Conservation (phyloP, 768 basidiomycete species). For the Macrolepiota albuminosa region DNA sequence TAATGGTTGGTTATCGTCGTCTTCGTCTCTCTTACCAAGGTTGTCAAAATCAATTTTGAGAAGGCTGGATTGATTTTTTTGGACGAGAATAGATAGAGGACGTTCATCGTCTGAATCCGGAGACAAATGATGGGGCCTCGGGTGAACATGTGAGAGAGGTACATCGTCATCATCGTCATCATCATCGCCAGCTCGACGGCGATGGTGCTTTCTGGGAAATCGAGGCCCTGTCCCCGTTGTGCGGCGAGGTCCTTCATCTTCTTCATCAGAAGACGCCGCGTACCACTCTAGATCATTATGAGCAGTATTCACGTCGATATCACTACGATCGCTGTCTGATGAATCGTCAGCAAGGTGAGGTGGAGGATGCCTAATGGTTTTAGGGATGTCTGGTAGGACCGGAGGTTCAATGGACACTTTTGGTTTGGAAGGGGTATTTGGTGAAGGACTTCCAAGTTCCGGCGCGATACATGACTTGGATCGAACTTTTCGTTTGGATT, state of each 20-base stretch:
- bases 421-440: conserved; percentile 16
- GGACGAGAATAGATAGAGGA: conserved; percentile 61
- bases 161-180: conserved; percentile 76
- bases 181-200: conserved; percentile 30
- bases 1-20: conserved; percentile 70
- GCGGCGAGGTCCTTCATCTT: conserved; percentile 52
- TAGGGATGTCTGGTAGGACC: conserved; percentile 39
- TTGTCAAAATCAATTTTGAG: conserved; percentile 39
- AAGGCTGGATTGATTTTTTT: conserved; percentile 38
- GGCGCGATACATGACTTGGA: conserved; percentile 11
- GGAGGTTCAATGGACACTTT: conserved; percentile 36
- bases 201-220: conserved; percentile 30
- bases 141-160: conserved; percentile 60
- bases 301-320: conserved; percentile 18
- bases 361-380: conserved; percentile 31
- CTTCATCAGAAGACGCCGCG: conserved; percentile 58
- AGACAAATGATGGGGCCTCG: conserved; percentile 31
- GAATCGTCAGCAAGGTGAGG: conserved; percentile 39
- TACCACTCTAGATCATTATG: conserved; percentile 32
- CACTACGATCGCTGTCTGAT: conserved; percentile 53
- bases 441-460: conserved; percentile 10
- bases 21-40: conserved; percentile 36
- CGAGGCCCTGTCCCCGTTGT: conserved; percentile 57
- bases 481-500: conserved; percentile 40
- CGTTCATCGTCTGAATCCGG: conserved; percentile 66